Evolutionary conservation across 129 eudicot genomes (phyloP), one percentile per base, ranked within the genome.

Genomic region (Oenanthe sinensis): DNA sequence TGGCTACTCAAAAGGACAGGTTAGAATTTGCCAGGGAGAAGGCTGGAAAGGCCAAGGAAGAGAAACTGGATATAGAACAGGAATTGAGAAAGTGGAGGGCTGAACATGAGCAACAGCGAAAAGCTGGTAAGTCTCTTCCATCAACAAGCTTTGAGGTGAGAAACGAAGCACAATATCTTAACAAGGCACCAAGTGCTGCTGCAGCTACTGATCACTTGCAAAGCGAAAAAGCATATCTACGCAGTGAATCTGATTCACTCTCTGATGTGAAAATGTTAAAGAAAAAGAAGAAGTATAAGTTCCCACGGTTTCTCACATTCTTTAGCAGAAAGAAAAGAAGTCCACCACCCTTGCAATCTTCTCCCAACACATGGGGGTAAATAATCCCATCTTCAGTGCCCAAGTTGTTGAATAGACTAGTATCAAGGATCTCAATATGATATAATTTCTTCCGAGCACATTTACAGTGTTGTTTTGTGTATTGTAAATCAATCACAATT

Each of bases 71-170:
- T 4, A 85, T 81, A 9, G 97, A 94, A 80, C 92, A 88, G 81
- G 98, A 94, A 80, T 62, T 94, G 75, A 85, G 98, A 71, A 91
- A 84, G 65, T 89, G 97, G 98, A 93, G 98, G 84, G 87, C 91
- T 52, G 97, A 91, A 78, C 81, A 84, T 36, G 98, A 89, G 62
- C 93, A 89, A 84, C 86, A 90, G 60, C 79, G 96, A 76, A 90
- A 91, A 85, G 90, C 89, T 7, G 91, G 85, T 3, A 84, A 76
- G 67, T 33, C 36, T 33, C 36, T 33, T 0, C 36, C 36, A 33
- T 30, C 36, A 60, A 2, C 65, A 22, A 60, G 68, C 78, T 84
- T 84, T 78, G 92, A 86, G 81, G 91, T 77, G 79, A 67, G 54
- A 58, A 79, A 50, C 65, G 74, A 75, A 77, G 55, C 75, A 55